phyloP scores from a whole-genome alignment of 352 stramenopile species.

The Pythium folliculosum region DNA sequence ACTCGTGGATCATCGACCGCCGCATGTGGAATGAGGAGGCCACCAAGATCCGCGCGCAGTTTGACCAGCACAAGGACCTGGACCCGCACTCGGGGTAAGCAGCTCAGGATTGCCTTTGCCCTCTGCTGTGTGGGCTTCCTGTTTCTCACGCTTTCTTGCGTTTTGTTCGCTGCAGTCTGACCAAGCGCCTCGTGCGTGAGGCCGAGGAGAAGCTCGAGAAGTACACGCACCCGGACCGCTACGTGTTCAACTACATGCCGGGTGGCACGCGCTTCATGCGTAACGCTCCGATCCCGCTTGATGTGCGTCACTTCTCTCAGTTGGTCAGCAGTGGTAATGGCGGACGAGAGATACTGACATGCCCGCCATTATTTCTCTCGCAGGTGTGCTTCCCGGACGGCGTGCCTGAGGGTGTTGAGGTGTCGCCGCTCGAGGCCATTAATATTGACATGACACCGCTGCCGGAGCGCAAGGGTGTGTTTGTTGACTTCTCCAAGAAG shows the following conservation, averaged over 20 bases:
- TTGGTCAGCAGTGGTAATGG: too few relatives aligned
- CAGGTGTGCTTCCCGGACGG: slow-evolving; percentile 89
- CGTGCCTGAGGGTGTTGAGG: slow-evolving; percentile 82
- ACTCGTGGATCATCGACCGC: slow-evolving; percentile 95
- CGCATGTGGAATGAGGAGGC: slow-evolving; percentile 95
- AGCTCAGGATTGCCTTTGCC: too few relatives aligned
- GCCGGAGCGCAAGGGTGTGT: slow-evolving; percentile 64
- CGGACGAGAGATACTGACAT: background rate
- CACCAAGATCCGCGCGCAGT: slow-evolving; percentile 92
- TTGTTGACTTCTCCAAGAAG: slow-evolving; percentile 89
- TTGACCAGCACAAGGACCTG: slow-evolving; percentile 82
- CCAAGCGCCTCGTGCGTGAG: slow-evolving; percentile 88
- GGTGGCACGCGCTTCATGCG: slow-evolving; percentile 98
- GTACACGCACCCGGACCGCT: slow-evolving; percentile 96
- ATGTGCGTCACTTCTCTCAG: slow-evolving; percentile 65
- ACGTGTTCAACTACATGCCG: slow-evolving; percentile 98
- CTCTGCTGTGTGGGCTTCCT: background rate
- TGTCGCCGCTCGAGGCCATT: slow-evolving; percentile 82
- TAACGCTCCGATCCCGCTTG: slow-evolving; percentile 95
- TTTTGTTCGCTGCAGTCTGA: slow-evolving; percentile 40
- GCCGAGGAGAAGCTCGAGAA: slow-evolving; percentile 92
- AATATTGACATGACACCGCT: slow-evolving; percentile 89
- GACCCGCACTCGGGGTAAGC: slow-evolving; percentile 61
- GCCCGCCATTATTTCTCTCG: background rate
- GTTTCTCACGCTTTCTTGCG: slow-evolving; percentile 5